A percentile compares a stretch with the other conserved stretches of the same genome.
phyloP scores from a whole-genome alignment of 371 early-diverging fungal genomes.

The Rhizopus sp. region DNA sequence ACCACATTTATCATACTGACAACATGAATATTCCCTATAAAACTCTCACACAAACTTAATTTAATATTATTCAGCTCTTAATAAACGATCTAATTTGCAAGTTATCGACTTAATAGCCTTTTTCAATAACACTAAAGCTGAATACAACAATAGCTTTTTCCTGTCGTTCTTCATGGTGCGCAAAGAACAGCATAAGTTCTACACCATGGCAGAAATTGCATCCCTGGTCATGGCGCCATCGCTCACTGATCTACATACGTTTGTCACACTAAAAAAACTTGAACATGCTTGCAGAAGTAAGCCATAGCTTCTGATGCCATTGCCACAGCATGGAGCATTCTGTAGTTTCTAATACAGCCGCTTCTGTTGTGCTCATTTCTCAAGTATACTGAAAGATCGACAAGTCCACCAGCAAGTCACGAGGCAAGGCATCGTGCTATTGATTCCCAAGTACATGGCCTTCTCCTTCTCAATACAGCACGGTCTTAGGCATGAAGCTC shows the following conservation, averaged over 20 bases:
- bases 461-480: slow-evolving; percentile 10
- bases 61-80: no score
- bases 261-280: slow-evolving; percentile 21
- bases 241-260: slow-evolving; percentile 15
- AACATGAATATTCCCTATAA: no score
- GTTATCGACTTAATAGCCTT: no score
- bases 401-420: slow-evolving; percentile 6
- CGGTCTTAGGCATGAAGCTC: slow-evolving; percentile 5
- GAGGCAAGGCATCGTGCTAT: slow-evolving; percentile 3
- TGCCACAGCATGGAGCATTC: slow-evolving; percentile 3
- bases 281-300: slow-evolving; percentile 4
- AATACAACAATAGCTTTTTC: slow-evolving; percentile 6
- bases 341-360: not conserved
- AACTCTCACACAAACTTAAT: no score
- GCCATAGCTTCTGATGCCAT: slow-evolving; percentile 1
- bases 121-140: no score
- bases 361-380: slow-evolving; percentile 3
- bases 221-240: slow-evolving; percentile 18
- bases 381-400: not conserved
- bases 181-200: slow-evolving; percentile 19
- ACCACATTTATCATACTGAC: no score
- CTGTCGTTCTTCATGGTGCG: slow-evolving; percentile 12
- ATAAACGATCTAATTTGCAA: no score
- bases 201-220: slow-evolving; percentile 21
- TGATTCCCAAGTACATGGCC: slow-evolving; percentile 6